Conservation (phyloP, 2,329 filamentous ascomycete species). For the Nannizzia gypsea region DNA sequence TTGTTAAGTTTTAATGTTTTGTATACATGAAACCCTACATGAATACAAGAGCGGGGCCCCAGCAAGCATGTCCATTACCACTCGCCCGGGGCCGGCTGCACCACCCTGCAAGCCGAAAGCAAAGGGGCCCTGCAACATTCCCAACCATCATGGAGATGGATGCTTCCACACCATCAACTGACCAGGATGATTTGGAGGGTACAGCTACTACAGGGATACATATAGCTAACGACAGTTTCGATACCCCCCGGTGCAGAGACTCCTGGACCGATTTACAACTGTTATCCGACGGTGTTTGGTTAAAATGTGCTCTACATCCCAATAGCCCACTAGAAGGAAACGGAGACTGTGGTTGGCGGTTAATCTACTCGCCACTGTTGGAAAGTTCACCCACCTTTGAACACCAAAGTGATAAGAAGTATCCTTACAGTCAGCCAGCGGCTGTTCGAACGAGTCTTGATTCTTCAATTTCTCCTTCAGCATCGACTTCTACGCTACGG, state of each 20-base stretch:
- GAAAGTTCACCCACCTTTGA: not conserved
- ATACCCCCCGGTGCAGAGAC: not conserved
- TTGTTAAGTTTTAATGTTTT: not conserved
- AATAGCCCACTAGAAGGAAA: not conserved
- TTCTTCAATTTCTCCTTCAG: not conserved
- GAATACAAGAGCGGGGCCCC: not conserved
- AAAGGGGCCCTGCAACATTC: not conserved
- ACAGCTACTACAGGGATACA: not conserved
- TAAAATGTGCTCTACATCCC: not conserved
- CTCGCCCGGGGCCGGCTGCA: not conserved
- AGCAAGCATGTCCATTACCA: not conserved
- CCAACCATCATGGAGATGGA: not conserved
- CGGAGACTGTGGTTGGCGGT: not conserved
- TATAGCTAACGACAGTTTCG: not conserved
- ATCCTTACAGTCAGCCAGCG: not conserved
- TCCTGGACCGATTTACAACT: not conserved
- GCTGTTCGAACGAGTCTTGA: not conserved
- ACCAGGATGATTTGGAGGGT: not conserved
- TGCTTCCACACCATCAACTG: not conserved
- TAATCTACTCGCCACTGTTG: not conserved
- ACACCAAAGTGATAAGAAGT: not conserved
- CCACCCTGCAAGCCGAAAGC: not conserved
- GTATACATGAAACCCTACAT: not conserved
- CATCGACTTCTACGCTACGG: not conserved
- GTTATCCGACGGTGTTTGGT: not conserved